A percentile compares a stretch with the other conserved stretches of the same genome.
Conservation (phyloP, 176 grass and related monocot genomes). For the Phyllostachys edulis region DNA sequence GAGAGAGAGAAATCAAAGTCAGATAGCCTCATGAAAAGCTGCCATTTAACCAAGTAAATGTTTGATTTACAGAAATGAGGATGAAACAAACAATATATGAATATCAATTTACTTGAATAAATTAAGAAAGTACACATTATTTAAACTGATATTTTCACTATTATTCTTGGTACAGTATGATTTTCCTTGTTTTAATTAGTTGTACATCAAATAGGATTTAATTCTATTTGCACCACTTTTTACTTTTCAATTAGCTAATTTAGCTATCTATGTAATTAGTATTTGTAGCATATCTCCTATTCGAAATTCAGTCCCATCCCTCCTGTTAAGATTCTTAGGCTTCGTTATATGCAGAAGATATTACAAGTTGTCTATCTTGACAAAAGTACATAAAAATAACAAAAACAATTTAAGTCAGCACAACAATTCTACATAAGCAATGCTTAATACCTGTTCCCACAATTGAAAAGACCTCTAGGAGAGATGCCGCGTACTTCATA, state of each 20-base stretch:
- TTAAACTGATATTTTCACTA: neutral
- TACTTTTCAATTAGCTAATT: neutral
- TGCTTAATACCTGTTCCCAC: slow-evolving; percentile 83
- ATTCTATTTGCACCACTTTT: slow-evolving; percentile 13
- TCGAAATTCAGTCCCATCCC: neutral
- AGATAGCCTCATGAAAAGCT: slow-evolving; percentile 28
- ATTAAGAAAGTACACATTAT: neutral
- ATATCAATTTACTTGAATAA: slow-evolving; percentile 13
- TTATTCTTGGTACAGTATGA: neutral
- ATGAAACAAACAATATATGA: neutral
- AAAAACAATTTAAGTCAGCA: slow-evolving; percentile 16
- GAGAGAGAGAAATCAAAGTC: neutral
- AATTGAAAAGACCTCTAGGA: slow-evolving; percentile 96
- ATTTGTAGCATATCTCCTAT: neutral
- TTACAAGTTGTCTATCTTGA: slow-evolving; percentile 5
- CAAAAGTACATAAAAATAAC: slow-evolving; percentile 1
- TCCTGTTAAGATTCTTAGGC: slow-evolving; percentile 15
- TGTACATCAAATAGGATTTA: neutral
- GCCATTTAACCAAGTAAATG: slow-evolving; percentile 9
- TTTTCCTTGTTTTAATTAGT: neutral
- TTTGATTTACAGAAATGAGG: neutral
- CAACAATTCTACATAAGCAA: neutral
- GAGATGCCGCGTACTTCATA: slow-evolving; percentile 73
- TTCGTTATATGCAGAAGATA: neutral
- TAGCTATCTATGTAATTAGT: neutral